These are phyloP conservation scores for Lichenothelia convexa DNA, from an alignment of 495 filamentous ascomycete species.

Conservation along the genomic window DNA sequence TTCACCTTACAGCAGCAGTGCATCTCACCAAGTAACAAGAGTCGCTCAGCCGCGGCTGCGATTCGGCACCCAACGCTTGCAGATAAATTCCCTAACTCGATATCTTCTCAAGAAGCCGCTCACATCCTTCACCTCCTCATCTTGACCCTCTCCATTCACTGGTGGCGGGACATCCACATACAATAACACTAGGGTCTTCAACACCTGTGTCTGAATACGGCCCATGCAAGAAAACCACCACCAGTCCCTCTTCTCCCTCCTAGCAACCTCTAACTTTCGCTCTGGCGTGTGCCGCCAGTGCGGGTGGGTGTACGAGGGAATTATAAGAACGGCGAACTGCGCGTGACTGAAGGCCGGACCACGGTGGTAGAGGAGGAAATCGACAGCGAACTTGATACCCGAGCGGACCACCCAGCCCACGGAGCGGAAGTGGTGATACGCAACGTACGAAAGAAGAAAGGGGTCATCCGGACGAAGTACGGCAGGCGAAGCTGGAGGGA, in stretches of 20 bases:
- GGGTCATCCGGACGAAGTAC: conserved; percentile 44
- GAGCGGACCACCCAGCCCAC: conserved; percentile 90
- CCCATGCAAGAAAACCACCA: conserved; percentile 87
- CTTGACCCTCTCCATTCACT: conserved; percentile 13
- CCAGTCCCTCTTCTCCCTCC: conserved; percentile 45
- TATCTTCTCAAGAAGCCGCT: conserved; percentile 48
- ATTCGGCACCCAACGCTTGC: conserved; percentile 73
- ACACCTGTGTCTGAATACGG: conserved; percentile 72
- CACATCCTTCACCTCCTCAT: conserved; percentile 33
- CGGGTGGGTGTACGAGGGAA: conserved; percentile 62
- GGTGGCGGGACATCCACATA: conserved; percentile 87
- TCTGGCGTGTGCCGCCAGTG: conserved; percentile 45
- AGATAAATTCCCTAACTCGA: conserved; percentile 59
- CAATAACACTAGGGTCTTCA: conserved; percentile 69
- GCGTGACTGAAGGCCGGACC: conserved; percentile 89
- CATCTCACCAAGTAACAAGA: too few species aligned
- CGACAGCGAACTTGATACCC: conserved; percentile 86
- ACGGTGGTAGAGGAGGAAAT: conserved; percentile 87
- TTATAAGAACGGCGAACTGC: conserved; percentile 68
- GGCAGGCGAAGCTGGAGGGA: conserved; percentile 34
- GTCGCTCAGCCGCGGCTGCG: conserved; percentile 48
- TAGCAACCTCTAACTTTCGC: conserved; percentile 26
- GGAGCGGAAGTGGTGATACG: conserved; percentile 93
- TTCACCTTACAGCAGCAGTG: too few species aligned
- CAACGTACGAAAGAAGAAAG: conserved; percentile 70